Evolutionary conservation across 2,329 filamentous ascomycete species (phyloP).

Genomic region (Byssochlamys sp.): DNA sequence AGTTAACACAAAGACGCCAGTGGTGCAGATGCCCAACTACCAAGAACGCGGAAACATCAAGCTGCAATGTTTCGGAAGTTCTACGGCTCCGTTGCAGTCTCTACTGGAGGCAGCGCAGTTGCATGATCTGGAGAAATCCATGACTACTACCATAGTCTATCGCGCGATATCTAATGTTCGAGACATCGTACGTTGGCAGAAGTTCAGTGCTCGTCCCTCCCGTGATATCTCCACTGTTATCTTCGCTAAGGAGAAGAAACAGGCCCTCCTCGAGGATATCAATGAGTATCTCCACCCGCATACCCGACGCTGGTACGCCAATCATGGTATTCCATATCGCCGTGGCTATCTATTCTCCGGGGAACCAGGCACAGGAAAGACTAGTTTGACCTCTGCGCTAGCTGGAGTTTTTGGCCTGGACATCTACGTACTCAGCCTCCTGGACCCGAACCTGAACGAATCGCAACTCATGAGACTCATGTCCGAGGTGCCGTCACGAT

Average conservation of each 20-base stretch:
- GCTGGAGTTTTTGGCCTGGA: conserved; percentile 58
- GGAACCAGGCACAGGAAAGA: conserved; percentile 67
- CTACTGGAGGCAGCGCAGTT: conserved; percentile 42
- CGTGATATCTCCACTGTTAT: conserved; percentile 68
- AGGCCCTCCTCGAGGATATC: conserved; percentile 58
- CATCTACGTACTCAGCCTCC: conserved; percentile 54
- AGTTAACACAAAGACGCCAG: not conserved
- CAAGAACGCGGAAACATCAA: conserved; percentile 5
- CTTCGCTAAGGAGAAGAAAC: conserved; percentile 58
- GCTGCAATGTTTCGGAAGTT: conserved; percentile 9
- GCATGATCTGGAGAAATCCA: conserved; percentile 33
- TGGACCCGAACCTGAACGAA: conserved; percentile 53
- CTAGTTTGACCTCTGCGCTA: conserved; percentile 56
- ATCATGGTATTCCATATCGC: conserved; percentile 64
- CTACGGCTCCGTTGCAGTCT: conserved; percentile 8
- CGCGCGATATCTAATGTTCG: conserved; percentile 37
- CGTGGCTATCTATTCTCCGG: conserved; percentile 70
- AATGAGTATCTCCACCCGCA: conserved; percentile 67
- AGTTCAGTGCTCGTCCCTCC: conserved; percentile 54
- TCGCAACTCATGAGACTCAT: conserved; percentile 53
- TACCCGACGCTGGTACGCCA: conserved; percentile 60
- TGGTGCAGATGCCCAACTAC: conserved; percentile 1
- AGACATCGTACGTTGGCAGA: conserved; percentile 42
- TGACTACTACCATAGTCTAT: conserved; percentile 47
- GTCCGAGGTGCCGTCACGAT: conserved; percentile 50